A percentile compares a stretch with the other conserved stretches of the same genome.
Conservation (phyloP, 148 eudicot genomes). For the Heliamphora exappendiculata region DNA sequence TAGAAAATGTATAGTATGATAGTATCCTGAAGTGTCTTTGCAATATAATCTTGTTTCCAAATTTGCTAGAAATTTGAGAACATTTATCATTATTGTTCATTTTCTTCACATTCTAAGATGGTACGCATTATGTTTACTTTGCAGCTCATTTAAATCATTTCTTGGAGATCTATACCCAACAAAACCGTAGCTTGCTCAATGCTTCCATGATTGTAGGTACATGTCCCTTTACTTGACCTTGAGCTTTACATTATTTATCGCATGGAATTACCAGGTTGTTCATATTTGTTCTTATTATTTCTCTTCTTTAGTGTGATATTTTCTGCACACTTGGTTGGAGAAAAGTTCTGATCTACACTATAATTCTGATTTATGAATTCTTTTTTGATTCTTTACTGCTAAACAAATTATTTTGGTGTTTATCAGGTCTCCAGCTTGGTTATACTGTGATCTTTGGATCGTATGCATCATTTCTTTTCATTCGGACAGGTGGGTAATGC, state of each 20-base stretch:
- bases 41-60: background rate
- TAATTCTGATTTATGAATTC: constrained; percentile 3
- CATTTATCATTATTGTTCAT: background rate
- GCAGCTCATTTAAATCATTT: constrained; percentile 92
- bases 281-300: background rate
- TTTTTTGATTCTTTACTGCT: background rate
- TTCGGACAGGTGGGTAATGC: constrained; percentile 59
- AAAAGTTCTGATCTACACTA: background rate
- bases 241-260: background rate
- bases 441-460: constrained; percentile 86
- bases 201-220: constrained; percentile 59
- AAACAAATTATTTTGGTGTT: background rate
- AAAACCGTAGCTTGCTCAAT: constrained; percentile 42
- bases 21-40: background rate
- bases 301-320: background rate
- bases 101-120: background rate
- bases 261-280: background rate
- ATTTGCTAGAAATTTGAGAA: background rate
- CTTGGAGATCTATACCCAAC: constrained; percentile 51
- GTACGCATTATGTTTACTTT: background rate
- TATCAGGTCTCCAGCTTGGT: constrained; percentile 85
- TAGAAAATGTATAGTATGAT: background rate
- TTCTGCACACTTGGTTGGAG: constrained; percentile 3
- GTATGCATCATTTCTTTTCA: constrained; percentile 76
- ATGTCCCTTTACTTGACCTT: constrained; percentile 10